Evolutionary conservation across 2,329 filamentous ascomycete species (phyloP).

Genomic region (Botrytis galanthina): DNA sequence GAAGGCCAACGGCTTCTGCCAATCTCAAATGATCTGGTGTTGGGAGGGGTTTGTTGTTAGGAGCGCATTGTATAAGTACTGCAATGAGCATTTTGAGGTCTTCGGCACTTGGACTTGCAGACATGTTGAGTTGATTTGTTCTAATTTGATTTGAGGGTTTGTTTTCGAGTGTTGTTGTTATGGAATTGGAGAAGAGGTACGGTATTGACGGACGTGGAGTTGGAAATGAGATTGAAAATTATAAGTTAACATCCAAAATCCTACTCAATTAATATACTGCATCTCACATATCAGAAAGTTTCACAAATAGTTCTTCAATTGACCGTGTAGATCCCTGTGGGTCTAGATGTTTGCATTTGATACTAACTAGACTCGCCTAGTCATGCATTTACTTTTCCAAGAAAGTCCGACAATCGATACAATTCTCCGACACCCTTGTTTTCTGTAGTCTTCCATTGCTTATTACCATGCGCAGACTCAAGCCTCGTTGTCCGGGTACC

Average conservation of each 20-base stretch:
- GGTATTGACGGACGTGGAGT: background rate
- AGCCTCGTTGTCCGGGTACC: background rate
- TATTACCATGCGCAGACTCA: background rate
- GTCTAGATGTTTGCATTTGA: background rate
- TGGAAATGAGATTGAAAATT: background rate
- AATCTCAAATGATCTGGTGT: background rate
- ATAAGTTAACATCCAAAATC: background rate
- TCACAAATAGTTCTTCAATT: background rate
- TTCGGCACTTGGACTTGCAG: background rate
- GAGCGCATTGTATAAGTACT: background rate
- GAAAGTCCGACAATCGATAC: background rate
- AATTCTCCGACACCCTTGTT: background rate
- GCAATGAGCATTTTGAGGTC: slow-evolving; percentile 1
- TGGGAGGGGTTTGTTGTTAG: background rate
- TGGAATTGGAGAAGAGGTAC: background rate
- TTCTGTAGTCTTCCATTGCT: background rate
- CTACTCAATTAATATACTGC: background rate
- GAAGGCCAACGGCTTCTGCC: background rate
- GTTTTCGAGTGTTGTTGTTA: background rate
- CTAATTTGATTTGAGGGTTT: background rate
- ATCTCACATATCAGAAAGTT: background rate
- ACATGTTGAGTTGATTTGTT: background rate
- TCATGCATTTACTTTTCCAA: background rate
- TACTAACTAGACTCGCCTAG: background rate
- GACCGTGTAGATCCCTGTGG: background rate